Conservation (phyloP, 2,329 filamentous ascomycete genomes). For the Pseudopyrenochaeta lycopersici region DNA sequence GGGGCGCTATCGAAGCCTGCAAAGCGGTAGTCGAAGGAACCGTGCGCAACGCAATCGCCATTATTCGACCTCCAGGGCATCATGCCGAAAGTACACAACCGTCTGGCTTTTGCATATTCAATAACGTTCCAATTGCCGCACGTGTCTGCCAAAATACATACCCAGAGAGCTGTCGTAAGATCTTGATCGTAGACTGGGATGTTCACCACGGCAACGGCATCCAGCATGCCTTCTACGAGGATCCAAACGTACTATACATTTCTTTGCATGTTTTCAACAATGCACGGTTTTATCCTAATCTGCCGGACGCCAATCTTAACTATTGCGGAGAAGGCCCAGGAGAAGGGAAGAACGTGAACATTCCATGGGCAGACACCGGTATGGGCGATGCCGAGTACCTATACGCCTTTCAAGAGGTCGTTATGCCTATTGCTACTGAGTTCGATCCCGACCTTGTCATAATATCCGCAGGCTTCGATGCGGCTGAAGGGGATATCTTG, state of each 20-base stretch:
- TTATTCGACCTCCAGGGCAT: slow-evolving; percentile 94
- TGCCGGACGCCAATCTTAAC: slow-evolving; percentile 66
- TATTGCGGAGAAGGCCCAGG: slow-evolving; percentile 68
- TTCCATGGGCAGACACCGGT: slow-evolving; percentile 72
- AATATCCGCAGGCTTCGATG: slow-evolving; percentile 95
- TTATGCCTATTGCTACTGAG: slow-evolving; percentile 95
- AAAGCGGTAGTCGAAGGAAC: slow-evolving; percentile 83
- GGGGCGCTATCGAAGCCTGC: slow-evolving; percentile 95
- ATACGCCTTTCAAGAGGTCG: slow-evolving; percentile 92
- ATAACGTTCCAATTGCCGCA: slow-evolving; percentile 95
- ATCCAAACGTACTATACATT: slow-evolving; percentile 95
- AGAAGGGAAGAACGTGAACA: slow-evolving; percentile 72
- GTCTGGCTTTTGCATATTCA: slow-evolving; percentile 97
- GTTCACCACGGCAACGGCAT: slow-evolving; percentile 87
- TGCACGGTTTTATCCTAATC: slow-evolving; percentile 82
- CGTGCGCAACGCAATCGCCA: slow-evolving; percentile 93
- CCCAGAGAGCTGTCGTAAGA: slow-evolving; percentile 81
- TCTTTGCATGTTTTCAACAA: slow-evolving; percentile 89
- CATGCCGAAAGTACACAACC: slow-evolving; percentile 87
- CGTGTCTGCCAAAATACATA: slow-evolving; percentile 85
- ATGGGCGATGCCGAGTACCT: slow-evolving; percentile 99
- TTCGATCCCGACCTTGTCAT: slow-evolving; percentile 96
- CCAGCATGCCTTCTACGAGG: slow-evolving; percentile 94
- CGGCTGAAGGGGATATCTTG: slow-evolving; percentile 89
- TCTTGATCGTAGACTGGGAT: slow-evolving; percentile 92